Conservation (phyloP, 2,329 filamentous ascomycete genomes). For the Fusarium sp. region DNA sequence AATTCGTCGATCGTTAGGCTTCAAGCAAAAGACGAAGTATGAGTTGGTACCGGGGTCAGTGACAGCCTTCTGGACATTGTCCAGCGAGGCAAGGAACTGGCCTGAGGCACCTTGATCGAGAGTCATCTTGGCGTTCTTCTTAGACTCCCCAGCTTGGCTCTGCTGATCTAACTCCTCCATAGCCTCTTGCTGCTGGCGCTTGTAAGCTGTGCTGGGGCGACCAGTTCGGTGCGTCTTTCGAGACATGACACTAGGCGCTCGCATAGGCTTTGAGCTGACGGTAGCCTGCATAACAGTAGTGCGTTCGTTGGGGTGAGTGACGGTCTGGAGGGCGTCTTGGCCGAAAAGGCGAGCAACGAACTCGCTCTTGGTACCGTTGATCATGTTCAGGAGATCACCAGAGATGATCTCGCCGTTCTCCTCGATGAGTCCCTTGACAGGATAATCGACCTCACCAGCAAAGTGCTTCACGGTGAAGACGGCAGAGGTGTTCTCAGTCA, state of each 20-base stretch:
- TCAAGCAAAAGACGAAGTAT: conserved; percentile 97
- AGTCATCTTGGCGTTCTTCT: conserved; percentile 53
- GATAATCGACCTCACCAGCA: conserved; percentile 95
- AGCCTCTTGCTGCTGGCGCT: conserved; percentile 54
- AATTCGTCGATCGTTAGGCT: conserved; percentile 95
- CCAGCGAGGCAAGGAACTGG: conserved; percentile 88
- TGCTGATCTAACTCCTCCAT: conserved; percentile 58
- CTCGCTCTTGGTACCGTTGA: conserved; percentile 85
- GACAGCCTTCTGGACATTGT: conserved; percentile 90
- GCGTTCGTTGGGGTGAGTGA: conserved; percentile 91
- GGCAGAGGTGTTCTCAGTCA: conserved; percentile 81
- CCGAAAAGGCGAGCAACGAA: conserved; percentile 93
- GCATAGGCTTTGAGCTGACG: conserved; percentile 92
- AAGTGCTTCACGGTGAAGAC: conserved; percentile 94
- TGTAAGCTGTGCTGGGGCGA: conserved; percentile 46
- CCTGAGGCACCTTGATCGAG: conserved; percentile 87
- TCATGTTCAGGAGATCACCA: conserved; percentile 92
- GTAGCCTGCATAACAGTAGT: conserved; percentile 94
- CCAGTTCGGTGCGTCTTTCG: conserved; percentile 67
- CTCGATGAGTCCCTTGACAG: conserved; percentile 85
- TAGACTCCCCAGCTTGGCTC: conserved; percentile 58
- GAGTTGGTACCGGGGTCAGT: conserved; percentile 85
- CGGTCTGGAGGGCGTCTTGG: conserved; percentile 92
- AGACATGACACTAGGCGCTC: conserved; percentile 91
- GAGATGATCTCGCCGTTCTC: conserved; percentile 97